Evolutionary conservation across 306 rosid species (phyloP).

Genomic region (Crotalaria pallida): DNA sequence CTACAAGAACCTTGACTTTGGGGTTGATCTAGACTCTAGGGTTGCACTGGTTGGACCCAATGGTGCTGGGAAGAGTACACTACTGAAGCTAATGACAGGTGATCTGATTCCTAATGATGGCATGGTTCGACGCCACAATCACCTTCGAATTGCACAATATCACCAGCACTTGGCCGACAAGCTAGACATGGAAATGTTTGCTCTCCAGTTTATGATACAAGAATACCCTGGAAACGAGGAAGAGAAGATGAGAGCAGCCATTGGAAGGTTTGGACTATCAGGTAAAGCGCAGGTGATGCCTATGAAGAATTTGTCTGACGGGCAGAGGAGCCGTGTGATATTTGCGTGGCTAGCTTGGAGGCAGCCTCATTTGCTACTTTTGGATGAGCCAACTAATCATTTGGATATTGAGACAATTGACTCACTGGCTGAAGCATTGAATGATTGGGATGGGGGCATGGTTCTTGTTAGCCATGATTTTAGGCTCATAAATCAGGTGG

Average conservation of each 20-base stretch:
- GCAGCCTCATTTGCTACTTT: slow-evolving; percentile 79
- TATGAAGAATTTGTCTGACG: slow-evolving; percentile 90
- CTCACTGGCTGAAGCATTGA: slow-evolving; percentile 91
- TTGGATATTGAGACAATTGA: slow-evolving; percentile 97
- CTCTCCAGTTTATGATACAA: slow-evolving; percentile 70
- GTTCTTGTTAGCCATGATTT: slow-evolving; percentile 98
- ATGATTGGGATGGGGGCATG: slow-evolving; percentile 97
- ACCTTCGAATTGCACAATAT: slow-evolving; percentile 88
- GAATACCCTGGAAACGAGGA: slow-evolving; percentile 96
- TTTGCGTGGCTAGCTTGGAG: slow-evolving; percentile 94
- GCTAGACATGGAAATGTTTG: slow-evolving; percentile 83
- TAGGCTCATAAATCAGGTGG: slow-evolving; percentile 96
- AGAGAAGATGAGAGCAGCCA: slow-evolving; percentile 89
- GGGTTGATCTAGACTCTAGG: slow-evolving; percentile 92
- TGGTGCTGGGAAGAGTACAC: slow-evolving; percentile 98
- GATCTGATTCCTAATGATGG: slow-evolving; percentile 77
- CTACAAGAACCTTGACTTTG: slow-evolving; percentile 82
- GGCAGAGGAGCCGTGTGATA: slow-evolving; percentile 88
- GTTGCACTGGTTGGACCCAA: slow-evolving; percentile 94
- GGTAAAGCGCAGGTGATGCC: slow-evolving; percentile 99
- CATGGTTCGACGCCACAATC: slow-evolving; percentile 96
- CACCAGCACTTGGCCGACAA: slow-evolving; percentile 93
- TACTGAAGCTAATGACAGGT: slow-evolving; percentile 98
- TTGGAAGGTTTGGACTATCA: slow-evolving; percentile 84
- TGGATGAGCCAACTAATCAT: slow-evolving; percentile 96